Evolutionary conservation across 2,329 filamentous ascomycete genomes (phyloP).

Genomic region (Botryotinia narcissicola): DNA sequence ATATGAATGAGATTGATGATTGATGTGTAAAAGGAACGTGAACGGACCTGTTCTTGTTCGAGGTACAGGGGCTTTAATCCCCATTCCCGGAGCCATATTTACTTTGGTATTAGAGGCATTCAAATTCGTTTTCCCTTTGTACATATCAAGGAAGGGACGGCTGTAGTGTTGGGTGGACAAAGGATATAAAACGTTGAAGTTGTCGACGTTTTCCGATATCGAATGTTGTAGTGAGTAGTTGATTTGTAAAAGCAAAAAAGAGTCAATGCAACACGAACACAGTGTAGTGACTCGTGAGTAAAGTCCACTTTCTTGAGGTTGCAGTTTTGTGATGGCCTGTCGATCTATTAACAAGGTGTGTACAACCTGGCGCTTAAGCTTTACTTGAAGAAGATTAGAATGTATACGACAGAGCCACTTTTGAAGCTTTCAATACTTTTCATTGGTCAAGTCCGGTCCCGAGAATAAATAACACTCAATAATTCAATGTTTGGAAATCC

Average conservation of each 20-base stretch:
- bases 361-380: background rate
- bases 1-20: background rate
- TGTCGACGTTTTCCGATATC: background rate
- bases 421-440: background rate
- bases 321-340: background rate
- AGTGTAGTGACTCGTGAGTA: background rate
- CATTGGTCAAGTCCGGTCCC: background rate
- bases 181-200: background rate
- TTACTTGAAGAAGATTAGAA: slow-evolving; percentile 4
- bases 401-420: background rate
- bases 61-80: slow-evolving; percentile 36
- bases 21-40: background rate
- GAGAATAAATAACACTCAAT: background rate
- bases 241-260: slow-evolving; percentile 1
- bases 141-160: slow-evolving; percentile 5
- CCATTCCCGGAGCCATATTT: slow-evolving; percentile 35
- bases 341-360: slow-evolving; percentile 1
- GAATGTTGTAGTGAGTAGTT: background rate
- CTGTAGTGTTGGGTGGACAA: background rate
- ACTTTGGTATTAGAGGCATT: slow-evolving; percentile 8
- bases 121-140: slow-evolving; percentile 1
- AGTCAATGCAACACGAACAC: slow-evolving; percentile 10
- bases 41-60: slow-evolving; percentile 35
- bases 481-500: background rate
- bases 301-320: slow-evolving; percentile 5